phyloP scores from a whole-genome alignment of 2,329 filamentous ascomycete genomes.

The Fusarium coffeatum region DNA sequence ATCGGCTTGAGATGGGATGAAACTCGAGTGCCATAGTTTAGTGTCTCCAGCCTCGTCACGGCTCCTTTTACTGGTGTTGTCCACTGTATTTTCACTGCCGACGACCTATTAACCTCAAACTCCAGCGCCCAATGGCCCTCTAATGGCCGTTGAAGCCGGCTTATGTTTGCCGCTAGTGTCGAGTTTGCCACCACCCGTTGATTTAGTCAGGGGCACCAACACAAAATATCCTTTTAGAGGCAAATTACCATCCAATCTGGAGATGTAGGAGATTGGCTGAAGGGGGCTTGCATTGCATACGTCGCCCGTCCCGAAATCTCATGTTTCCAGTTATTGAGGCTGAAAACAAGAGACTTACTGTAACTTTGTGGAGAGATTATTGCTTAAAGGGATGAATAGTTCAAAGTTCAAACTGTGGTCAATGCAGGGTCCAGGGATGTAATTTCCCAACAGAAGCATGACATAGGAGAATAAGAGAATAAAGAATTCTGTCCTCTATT shows the following conservation, averaged over 20 bases:
- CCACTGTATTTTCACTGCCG: not conserved
- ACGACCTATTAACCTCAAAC: slow-evolving; percentile 5
- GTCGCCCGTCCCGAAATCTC: not conserved
- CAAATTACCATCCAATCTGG: not conserved
- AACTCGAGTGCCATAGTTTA: slow-evolving; percentile 4
- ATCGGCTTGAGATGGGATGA: slow-evolving; percentile 14
- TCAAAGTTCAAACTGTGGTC: slow-evolving; percentile 30
- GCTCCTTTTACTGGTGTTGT: not conserved
- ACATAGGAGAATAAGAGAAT: slow-evolving; percentile 43
- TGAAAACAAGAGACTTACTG: slow-evolving; percentile 12
- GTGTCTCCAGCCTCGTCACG: slow-evolving; percentile 28
- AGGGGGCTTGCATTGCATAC: slow-evolving; percentile 24
- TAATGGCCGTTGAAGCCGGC: slow-evolving; percentile 41
- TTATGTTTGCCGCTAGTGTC: slow-evolving; percentile 39
- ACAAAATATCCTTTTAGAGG: not conserved
- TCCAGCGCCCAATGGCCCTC: slow-evolving; percentile 13
- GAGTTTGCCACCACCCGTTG: slow-evolving; percentile 44
- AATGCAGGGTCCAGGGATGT: slow-evolving; percentile 42
- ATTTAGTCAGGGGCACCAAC: slow-evolving; percentile 44
- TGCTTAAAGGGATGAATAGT: slow-evolving; percentile 29
- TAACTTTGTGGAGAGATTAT: slow-evolving; percentile 26
- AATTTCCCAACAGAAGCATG: slow-evolving; percentile 48
- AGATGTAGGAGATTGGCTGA: not conserved
- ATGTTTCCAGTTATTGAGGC: slow-evolving; percentile 32
- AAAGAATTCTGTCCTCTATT: slow-evolving; percentile 15